Conservation (phyloP, 2,329 filamentous ascomycete genomes). For the Alternaria sp. region DNA sequence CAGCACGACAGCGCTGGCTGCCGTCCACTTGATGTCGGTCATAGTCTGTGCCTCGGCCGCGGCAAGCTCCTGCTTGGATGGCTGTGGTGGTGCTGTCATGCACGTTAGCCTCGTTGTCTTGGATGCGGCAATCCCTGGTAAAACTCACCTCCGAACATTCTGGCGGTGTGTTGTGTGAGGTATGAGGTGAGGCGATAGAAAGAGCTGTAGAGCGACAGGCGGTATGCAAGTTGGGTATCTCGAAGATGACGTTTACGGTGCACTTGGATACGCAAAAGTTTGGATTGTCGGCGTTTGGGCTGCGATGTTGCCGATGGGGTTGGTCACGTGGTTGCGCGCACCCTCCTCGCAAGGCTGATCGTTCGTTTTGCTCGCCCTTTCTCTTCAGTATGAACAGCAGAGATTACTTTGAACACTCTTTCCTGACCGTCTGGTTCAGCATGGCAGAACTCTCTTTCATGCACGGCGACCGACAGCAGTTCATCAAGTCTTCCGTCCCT, state of each 20-base stretch:
- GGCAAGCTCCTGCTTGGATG: conserved; percentile 72
- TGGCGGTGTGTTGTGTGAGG: not conserved
- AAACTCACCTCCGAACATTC: conserved; percentile 62
- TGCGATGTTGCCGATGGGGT: not conserved
- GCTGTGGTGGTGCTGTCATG: conserved; percentile 68
- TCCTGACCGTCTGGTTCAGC: not conserved
- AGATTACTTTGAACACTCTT: not conserved
- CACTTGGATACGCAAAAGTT: conserved; percentile 11
- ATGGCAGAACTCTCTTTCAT: not conserved
- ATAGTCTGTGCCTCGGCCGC: conserved; percentile 67
- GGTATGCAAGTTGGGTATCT: conserved; percentile 1
- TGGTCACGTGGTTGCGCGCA: conserved; percentile 3
- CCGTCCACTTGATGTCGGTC: conserved; percentile 70
- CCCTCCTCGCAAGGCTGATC: not conserved
- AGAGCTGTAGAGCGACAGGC: conserved; percentile 3
- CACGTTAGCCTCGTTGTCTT: conserved; percentile 9
- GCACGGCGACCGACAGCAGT: not conserved
- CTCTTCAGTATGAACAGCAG: not conserved
- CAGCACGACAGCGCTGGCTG: conserved; percentile 69
- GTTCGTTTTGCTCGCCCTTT: not conserved
- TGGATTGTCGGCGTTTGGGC: conserved; percentile 10
- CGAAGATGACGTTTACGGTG: conserved; percentile 8
- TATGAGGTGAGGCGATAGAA: not conserved
- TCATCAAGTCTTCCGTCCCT: not conserved
- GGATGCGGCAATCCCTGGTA: no score